Evolutionary conservation across 441 rosid genomes (phyloP).

Genomic region (Populus tomentosa): DNA sequence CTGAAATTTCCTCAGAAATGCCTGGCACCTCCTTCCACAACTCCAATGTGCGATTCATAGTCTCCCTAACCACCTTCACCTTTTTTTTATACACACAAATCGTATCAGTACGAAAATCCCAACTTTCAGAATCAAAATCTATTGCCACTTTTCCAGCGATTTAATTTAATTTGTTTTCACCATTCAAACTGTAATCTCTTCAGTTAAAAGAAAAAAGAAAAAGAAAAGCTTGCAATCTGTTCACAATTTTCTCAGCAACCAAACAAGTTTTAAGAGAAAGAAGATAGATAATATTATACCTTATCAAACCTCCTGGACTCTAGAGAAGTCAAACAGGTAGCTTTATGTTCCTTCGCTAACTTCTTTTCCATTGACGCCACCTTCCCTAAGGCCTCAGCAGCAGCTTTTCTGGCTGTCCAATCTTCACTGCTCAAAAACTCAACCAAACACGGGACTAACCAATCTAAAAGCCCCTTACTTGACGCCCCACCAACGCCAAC

Average conservation of each 20-base stretch:
- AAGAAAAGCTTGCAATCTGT: background rate
- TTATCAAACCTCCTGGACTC: slow-evolving; percentile 81
- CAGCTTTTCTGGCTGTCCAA: slow-evolving; percentile 84
- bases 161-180: too few species aligned
- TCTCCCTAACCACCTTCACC: slow-evolving; percentile 90
- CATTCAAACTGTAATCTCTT: background rate
- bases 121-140: background rate
- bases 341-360: slow-evolving; percentile 49
- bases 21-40: slow-evolving; percentile 73
- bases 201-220: too few species aligned
- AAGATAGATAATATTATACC: slow-evolving; percentile 33
- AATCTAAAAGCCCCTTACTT: slow-evolving; percentile 55
- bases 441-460: slow-evolving; percentile 62
- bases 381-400: slow-evolving; percentile 77
- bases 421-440: slow-evolving; percentile 77
- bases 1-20: slow-evolving; percentile 43
- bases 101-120: slow-evolving; percentile 2
- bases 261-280: background rate
- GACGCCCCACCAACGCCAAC: slow-evolving; percentile 65
- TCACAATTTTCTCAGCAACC: slow-evolving; percentile 8
- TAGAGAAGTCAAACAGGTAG: slow-evolving; percentile 45
- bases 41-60: slow-evolving; percentile 70
- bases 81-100: slow-evolving; percentile 15
- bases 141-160: background rate
- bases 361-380: slow-evolving; percentile 58